Base-by-base conservation (phyloP, 768 basidiomycete genomes). In the Psilocybe sp. region DNA sequence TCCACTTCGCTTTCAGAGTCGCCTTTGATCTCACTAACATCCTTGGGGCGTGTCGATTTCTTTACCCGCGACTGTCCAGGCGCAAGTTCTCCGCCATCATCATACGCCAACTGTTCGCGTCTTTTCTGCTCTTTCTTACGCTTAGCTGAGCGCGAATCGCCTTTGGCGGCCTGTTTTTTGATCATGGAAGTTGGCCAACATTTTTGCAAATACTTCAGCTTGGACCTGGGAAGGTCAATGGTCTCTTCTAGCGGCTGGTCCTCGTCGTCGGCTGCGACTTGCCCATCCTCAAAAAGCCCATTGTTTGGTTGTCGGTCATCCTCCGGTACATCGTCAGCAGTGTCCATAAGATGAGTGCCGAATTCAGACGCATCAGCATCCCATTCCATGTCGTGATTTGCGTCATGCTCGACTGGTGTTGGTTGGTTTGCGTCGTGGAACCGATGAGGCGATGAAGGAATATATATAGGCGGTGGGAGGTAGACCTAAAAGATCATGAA, bases 1-100 rank as follows among this genome's bases (percentile, higher is more conserved):
- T 59, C 64, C 5, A 64, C 46, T 51, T 65, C 57, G 64, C 82
- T 85, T 60, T 87, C 85, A 1, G 82, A 64, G 54, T 87, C 87
- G 6, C 85, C 86, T 53, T 68, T 78, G 46, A 87, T 72, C 5
- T 78, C 74, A 34, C 58, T 56, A 16, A 59, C 37, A 46, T 69
- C 63, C 44, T 55, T 66, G 6, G 69, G 62, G 20, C 64, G 62
- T 16, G 53, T 51, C 23, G 69, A 60, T 39, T 62, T 67, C 40
- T 76, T 71, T 42, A 68, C 64, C 18, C 75, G 71, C 18, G 80
- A 75, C 54, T 79, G 71, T 3, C 85, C 82, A 0, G 83, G 82
- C 15, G 69, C 70, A 20, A 80, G 55, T 5, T 73, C 74, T 11
- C 62, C 64, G 10, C 68, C 69, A 42, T 70, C 69, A 11, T 59